Conservation (phyloP, 305 asterid species). For the Fraxinus platypoda region DNA sequence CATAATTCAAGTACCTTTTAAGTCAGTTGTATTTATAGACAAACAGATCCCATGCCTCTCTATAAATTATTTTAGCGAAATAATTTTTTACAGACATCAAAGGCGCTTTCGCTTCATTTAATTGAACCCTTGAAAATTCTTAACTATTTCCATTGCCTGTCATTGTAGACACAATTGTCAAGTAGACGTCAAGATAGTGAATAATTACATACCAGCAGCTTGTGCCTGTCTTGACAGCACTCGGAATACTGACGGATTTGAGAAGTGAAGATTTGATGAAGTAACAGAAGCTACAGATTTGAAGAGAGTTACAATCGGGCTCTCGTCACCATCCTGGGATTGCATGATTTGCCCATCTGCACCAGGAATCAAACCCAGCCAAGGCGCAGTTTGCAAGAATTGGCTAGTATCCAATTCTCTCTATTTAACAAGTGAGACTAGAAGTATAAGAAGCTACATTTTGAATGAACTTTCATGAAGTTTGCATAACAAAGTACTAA, state of each 20-base stretch:
- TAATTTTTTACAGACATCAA: background rate
- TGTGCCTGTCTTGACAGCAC: constrained; percentile 92
- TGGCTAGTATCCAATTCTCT: constrained; percentile 90
- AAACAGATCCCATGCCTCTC: background rate
- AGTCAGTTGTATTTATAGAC: background rate
- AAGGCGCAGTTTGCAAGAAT: constrained; percentile 96
- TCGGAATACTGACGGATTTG: constrained; percentile 63
- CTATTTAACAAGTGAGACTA: constrained; percentile 39
- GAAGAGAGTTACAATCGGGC: constrained; percentile 80
- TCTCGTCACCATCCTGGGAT: constrained; percentile 71
- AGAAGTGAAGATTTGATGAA: constrained; percentile 57
- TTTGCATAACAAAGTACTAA: background rate
- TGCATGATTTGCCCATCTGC: constrained; percentile 82
- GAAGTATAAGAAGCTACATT: constrained; percentile 14
- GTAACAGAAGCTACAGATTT: constrained; percentile 72
- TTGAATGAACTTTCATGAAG: background rate
- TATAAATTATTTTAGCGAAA: background rate
- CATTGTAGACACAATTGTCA: background rate
- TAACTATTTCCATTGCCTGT: background rate
- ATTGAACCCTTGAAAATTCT: background rate
- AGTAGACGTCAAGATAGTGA: background rate
- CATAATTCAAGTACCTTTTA: background rate
- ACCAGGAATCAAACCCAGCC: constrained; percentile 95
- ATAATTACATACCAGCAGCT: constrained; percentile 82
- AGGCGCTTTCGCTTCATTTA: background rate